Evolutionary conservation across 805 yeast species (phyloP).

Genomic region (Candida nemodendra): DNA sequence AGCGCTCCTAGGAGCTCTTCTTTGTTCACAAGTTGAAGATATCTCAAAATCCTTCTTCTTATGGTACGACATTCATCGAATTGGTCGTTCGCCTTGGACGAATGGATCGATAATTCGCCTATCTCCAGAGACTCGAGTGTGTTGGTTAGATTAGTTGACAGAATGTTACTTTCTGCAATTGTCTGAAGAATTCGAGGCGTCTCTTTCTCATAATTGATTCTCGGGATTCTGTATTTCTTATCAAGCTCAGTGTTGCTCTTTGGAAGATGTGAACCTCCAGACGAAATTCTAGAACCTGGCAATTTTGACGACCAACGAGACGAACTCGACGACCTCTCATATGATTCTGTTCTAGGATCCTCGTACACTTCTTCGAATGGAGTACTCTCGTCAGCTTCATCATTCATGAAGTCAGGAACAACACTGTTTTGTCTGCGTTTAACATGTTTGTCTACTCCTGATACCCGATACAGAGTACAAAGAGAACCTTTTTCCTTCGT

Average conservation of each 20-base stretch:
- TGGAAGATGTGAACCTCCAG: slow-evolving; percentile 7
- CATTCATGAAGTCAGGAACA: slow-evolving; percentile 48
- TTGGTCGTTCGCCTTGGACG: slow-evolving; percentile 54
- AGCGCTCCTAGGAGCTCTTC: slow-evolving; percentile 88
- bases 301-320: slow-evolving; percentile 1
- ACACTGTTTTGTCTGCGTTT: slow-evolving; percentile 6
- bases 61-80: slow-evolving; percentile 75
- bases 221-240: slow-evolving; percentile 59
- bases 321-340: slow-evolving; percentile 12
- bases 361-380: slow-evolving; percentile 35
- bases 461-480: slow-evolving; percentile 42
- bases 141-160: slow-evolving; percentile 69
- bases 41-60: slow-evolving; percentile 75
- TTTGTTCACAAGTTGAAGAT: slow-evolving; percentile 77
- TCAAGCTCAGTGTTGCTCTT: slow-evolving; percentile 39
- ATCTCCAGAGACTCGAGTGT: slow-evolving; percentile 43
- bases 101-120: slow-evolving; percentile 61
- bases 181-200: slow-evolving; percentile 66
- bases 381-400: slow-evolving; percentile 45
- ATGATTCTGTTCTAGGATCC: slow-evolving; percentile 20
- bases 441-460: slow-evolving; percentile 35
- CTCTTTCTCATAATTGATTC: slow-evolving; percentile 65
- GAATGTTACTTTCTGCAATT: slow-evolving; percentile 73
- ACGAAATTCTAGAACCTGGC: slow-evolving; percentile 1
- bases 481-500: slow-evolving; percentile 49